Base-by-base conservation (phyloP, 139 green algal species). In the Micractinium conductrix region DNA sequence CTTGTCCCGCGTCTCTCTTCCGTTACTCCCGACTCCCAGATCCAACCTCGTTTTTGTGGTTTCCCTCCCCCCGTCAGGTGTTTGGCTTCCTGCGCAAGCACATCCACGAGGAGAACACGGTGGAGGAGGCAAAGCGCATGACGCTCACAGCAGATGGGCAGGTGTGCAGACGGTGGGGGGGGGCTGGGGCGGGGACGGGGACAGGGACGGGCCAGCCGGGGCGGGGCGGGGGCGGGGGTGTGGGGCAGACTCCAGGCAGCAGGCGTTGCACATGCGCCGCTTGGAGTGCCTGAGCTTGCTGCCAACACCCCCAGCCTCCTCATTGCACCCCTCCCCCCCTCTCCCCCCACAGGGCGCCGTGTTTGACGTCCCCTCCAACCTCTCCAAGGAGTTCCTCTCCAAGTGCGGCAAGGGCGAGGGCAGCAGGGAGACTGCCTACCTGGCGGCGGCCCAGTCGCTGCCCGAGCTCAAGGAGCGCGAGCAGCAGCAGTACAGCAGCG, bases 321-420 rank as follows among this genome's bases (percentile, higher is more conserved):
- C n/a, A n/a, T n/a, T n/a, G n/a, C n/a, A n/a, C n/a, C n/a, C n/a
- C n/a, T n/a, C n/a, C n/a, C n/a, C n/a, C n/a, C n/a, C n/a, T n/a
- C n/a, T n/a, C n/a, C n/a, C n/a, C n/a, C n/a, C n/a, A 72, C 91
- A 86, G 67, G 93, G 95, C 10, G 96, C 96, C 8, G 93, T 98
- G 3, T 99, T 99, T 81, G 96, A 99, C 79, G 95, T 98, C n/a
- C 95, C 96, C 63, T 67, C 85, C 30, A 86, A 88, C 44, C 78
- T 91, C 38, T 89, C 85, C 0, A 55, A 92, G 58, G 73, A 86
- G 24, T 94, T 96, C 81, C 74, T 97, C 35, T 70, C 78, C 48
- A 91, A 90, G 75, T 94, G 90, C 72, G 84, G 69, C 30, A 60
- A 79, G 37, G 33, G 53, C 44, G 55, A 78, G 37, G 45, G 22